phyloP scores from a whole-genome alignment of 768 basidiomycete genomes.

The Tulasnella sp. region DNA sequence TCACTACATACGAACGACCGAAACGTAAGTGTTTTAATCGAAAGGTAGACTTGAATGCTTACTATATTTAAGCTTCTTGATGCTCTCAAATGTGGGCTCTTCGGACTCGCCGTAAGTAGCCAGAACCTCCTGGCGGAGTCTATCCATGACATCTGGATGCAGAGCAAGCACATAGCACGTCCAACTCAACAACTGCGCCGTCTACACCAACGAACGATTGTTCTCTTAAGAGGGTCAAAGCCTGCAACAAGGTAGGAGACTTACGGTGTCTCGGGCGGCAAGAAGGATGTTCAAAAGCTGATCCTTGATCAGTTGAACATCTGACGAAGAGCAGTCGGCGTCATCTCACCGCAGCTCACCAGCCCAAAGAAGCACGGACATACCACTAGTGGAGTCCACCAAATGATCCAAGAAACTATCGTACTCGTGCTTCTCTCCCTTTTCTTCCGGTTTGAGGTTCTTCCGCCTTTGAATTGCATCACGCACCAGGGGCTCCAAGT shows the following conservation, averaged over 20 bases:
- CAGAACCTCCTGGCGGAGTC: constrained; percentile 39
- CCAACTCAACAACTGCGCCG: constrained; percentile 34
- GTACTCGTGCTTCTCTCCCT: constrained; percentile 14
- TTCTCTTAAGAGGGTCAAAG: no score
- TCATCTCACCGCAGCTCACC: no score
- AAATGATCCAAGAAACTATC: constrained; percentile 36
- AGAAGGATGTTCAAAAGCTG: constrained; percentile 36
- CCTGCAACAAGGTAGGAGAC: background rate
- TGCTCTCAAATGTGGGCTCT: constrained; percentile 21
- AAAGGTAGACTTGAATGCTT: background rate
- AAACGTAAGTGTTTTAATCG: background rate
- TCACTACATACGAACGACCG: constrained; percentile 38
- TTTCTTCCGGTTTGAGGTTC: background rate
- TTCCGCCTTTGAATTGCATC: constrained; percentile 29
- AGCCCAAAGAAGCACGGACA: background rate
- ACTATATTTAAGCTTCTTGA: constrained; percentile 28
- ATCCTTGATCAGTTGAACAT: constrained; percentile 20
- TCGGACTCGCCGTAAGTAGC: constrained; percentile 17
- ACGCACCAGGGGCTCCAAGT: constrained; percentile 24
- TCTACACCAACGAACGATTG: background rate
- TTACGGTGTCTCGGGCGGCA: constrained; percentile 35
- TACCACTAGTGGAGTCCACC: constrained; percentile 18
- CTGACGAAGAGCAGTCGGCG: background rate
- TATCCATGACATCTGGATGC: constrained; percentile 29
- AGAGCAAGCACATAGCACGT: constrained; percentile 31